These are phyloP conservation scores for Yamadazyma takamatsuzukensis DNA, from an alignment of 805 yeast species.

Conservation along the genomic window DNA sequence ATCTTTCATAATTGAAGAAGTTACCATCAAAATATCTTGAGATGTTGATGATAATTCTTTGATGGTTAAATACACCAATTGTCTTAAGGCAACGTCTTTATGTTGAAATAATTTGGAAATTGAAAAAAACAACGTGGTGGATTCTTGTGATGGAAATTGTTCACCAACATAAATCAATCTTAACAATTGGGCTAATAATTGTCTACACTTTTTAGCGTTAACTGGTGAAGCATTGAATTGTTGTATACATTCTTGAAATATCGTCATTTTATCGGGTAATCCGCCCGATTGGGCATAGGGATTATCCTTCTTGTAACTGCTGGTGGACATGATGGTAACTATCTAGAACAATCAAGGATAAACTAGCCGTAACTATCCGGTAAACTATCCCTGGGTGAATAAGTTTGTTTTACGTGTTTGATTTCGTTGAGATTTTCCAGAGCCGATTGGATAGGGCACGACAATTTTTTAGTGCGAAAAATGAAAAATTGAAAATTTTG, in stretches of 20 bases:
- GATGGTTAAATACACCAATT: slow-evolving; percentile 88
- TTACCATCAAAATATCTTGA: slow-evolving; percentile 93
- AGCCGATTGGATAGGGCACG: too few relatives aligned
- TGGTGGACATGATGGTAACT: slow-evolving; percentile 64
- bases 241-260: slow-evolving; percentile 90
- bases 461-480: too few relatives aligned
- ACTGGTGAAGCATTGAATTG: slow-evolving; percentile 91
- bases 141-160: slow-evolving; percentile 80
- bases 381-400: too few relatives aligned
- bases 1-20: slow-evolving; percentile 97
- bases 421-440: slow-evolving; percentile 8
- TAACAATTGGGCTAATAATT: slow-evolving; percentile 74
- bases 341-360: background rate
- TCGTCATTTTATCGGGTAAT: slow-evolving; percentile 93
- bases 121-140: slow-evolving; percentile 89
- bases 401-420: slow-evolving; percentile 8
- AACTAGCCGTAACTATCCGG: background rate
- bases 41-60: slow-evolving; percentile 84
- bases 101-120: slow-evolving; percentile 94
- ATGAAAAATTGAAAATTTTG: background rate
- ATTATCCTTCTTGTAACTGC: slow-evolving; percentile 79
- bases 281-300: slow-evolving; percentile 46
- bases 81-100: slow-evolving; percentile 81
- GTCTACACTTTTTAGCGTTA: slow-evolving; percentile 82
- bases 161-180: slow-evolving; percentile 84